phyloP scores from a whole-genome alignment of 2,329 filamentous ascomycete genomes.

The Rhynchosporium graminicola region DNA sequence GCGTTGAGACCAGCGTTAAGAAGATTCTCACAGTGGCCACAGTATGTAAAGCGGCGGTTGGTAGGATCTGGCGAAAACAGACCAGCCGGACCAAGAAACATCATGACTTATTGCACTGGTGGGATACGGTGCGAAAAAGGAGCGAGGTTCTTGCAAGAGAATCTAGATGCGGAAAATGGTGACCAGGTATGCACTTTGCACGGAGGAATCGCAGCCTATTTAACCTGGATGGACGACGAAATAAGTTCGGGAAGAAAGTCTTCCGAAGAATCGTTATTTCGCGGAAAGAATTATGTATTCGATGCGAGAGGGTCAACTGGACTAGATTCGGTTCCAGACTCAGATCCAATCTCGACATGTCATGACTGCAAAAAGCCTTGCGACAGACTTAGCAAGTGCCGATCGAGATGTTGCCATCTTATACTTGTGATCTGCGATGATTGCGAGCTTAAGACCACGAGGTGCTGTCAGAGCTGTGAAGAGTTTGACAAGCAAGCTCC shows the following conservation, averaged over 20 bases:
- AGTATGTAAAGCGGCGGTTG: conserved; percentile 36
- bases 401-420: conserved; percentile 37
- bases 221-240: conserved; percentile 41
- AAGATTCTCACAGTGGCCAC: conserved; percentile 40
- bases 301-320: conserved; percentile 40
- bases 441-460: conserved; percentile 33
- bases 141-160: conserved; percentile 38
- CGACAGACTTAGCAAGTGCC: conserved; percentile 39
- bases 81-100: conserved; percentile 24
- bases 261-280: conserved; percentile 37
- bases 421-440: conserved; percentile 38
- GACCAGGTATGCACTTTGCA: conserved; percentile 38
- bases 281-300: conserved; percentile 41
- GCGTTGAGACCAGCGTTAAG: conserved; percentile 38
- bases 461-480: conserved; percentile 37
- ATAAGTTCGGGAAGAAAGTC: conserved; percentile 35
- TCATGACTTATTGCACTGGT: conserved; percentile 41
- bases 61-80: background rate
- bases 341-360: conserved; percentile 37
- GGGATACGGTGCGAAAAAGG: conserved; percentile 42
- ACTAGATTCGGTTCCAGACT: conserved; percentile 11
- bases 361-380: conserved; percentile 33
- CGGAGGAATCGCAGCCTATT: conserved; percentile 40
- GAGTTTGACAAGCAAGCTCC: conserved; percentile 23
- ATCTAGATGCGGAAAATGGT: conserved; percentile 27